Base-by-base conservation (phyloP, 139 green algal species). In the Deuterostichococcus epilithicus region DNA sequence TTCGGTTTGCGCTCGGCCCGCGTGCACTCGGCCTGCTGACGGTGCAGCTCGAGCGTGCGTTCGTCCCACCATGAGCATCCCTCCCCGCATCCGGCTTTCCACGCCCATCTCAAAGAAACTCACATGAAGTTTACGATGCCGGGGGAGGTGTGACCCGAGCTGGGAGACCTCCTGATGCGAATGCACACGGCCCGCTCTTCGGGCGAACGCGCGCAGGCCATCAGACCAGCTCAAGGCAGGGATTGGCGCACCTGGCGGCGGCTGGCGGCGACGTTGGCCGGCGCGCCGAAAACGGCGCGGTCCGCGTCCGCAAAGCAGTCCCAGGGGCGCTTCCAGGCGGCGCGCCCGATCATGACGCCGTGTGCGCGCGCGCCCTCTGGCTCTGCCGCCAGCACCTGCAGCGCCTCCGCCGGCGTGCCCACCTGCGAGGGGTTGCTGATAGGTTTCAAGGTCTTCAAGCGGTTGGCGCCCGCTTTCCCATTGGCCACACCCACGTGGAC, bases 261-360 rank as follows among this genome's bases (percentile, higher is more conserved):
- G 79, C 74, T 92, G 13, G 73, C 65, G 33, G 86, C 89, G 3
- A 84, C 66, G 63, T 95, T 94, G 37, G 22, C 37, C 0, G 34
- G 47, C 20, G 83, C 91, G 0, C 91, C 90, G 84, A 91, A 97
- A 10, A 97, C 78, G 0, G 71, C 42, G 1, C 75, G 45, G 84
- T 97, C 94, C 34, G 92, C 94, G 66, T 92, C 82, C n/a, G 76
- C 79, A 72, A 97, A 83, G 39, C 87, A 80, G 36, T 91, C 79
- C 94, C 94, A 97, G 1, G 92, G 90, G 67, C 90, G 77, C 71
- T 93, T 88, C 84, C 97, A 98, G 0, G 94, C 95, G 0, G 87
- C 88, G 0, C 95, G 78, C 8, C 95, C 92, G 52, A 96, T 86
- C 95, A 99, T 99, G 28, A 98, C 94, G 0, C 95, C 95, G 47